Conservation (phyloP, 371 early-diverging fungal species). For the Umbelopsis sp. region DNA sequence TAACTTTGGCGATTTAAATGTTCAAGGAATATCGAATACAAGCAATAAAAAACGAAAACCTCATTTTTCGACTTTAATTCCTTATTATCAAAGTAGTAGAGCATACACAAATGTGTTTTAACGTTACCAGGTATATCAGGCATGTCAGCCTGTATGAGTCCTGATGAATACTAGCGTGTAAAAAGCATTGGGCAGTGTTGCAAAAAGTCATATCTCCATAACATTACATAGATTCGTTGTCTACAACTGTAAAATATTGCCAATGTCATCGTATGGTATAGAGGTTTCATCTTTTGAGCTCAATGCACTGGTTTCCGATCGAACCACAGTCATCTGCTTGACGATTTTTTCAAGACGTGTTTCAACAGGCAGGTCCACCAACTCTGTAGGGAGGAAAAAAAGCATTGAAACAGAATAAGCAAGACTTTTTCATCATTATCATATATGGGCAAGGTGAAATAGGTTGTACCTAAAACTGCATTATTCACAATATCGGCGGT, state of each 20-base stretch:
- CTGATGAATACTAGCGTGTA: too few relatives aligned
- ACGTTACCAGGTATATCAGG: too few relatives aligned
- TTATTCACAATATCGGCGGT: conserved; percentile 46
- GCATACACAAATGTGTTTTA: too few relatives aligned
- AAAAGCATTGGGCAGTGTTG: too few relatives aligned
- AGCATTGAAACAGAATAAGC: not conserved
- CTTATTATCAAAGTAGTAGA: not conserved
- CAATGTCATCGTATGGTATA: conserved; percentile 8
- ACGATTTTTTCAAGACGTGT: conserved; percentile 40
- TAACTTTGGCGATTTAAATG: conserved; percentile 7
- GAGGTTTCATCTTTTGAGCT: conserved; percentile 29
- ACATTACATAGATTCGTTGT: not conserved
- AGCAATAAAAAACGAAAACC: conserved; percentile 4
- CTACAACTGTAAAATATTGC: conserved; percentile 7
- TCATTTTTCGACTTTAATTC: not conserved
- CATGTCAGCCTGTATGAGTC: too few relatives aligned
- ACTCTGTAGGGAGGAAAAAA: conserved; percentile 23
- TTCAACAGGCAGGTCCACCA: conserved; percentile 36
- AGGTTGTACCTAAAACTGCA: conserved; percentile 37
- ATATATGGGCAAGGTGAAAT: not conserved
- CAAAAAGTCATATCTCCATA: not conserved
- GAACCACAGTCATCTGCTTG: conserved; percentile 41
- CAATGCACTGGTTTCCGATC: conserved; percentile 30
- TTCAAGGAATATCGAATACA: conserved; percentile 9
- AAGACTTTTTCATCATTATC: not conserved